Evolutionary conservation across 116 monocot genomes (phyloP).

Genomic region (Posidonia oceanica): DNA sequence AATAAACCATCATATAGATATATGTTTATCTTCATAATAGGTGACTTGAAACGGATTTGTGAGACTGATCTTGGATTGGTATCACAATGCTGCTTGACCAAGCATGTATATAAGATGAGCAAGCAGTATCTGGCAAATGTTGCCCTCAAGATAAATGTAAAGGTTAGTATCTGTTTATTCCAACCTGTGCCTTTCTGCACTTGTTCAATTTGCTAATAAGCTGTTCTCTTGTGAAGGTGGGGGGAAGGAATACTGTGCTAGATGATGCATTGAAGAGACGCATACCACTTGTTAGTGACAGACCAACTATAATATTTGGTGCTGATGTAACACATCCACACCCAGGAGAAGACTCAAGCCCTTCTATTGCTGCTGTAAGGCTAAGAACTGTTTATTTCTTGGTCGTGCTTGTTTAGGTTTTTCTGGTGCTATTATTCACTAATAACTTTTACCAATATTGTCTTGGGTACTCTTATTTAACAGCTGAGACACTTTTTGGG

Average conservation of each 20-base stretch:
- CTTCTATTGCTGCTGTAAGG: constrained; percentile 98
- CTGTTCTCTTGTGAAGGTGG: no score
- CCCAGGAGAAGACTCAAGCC: constrained; percentile 88
- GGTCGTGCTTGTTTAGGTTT: no score
- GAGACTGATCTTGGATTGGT: constrained; percentile 94
- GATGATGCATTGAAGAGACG: constrained; percentile 54
- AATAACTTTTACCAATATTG: no score
- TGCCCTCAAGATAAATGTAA: constrained; percentile 89
- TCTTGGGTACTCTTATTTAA: no score
- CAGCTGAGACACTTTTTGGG: no score
- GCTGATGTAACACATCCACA: constrained; percentile 98
- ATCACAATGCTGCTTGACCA: constrained; percentile 82
- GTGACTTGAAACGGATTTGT: constrained; percentile 82
- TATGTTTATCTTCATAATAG: constrained; percentile 11
- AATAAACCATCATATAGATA: neutral
- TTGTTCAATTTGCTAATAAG: no score
- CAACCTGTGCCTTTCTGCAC: no score
- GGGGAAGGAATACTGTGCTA: constrained; percentile 95
- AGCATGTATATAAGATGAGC: constrained; percentile 66
- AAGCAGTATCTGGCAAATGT: constrained; percentile 95
- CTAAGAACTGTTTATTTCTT: no score
- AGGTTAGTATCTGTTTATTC: constrained; percentile 30
- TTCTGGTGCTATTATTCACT: no score
- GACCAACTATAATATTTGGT: constrained; percentile 91
- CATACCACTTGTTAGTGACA: constrained; percentile 62